Base-by-base conservation (phyloP, 371 early-diverging fungal species). In the Apophysomyces variabilis region DNA sequence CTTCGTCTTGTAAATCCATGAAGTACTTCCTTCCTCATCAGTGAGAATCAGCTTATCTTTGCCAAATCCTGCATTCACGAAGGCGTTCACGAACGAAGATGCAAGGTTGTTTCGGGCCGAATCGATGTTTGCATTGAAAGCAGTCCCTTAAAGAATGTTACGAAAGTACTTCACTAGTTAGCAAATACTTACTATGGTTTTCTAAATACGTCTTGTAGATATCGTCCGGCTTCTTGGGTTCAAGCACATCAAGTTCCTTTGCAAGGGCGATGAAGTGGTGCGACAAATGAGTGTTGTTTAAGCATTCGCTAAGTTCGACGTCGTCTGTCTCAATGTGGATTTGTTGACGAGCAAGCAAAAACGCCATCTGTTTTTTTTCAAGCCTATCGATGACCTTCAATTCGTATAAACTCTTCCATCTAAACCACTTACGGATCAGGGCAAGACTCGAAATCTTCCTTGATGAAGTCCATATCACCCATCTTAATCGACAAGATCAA, bases 1-100 rank as follows among this genome's bases (percentile, higher is more conserved):
- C 83, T 97, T 97, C 83, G 96, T 97, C 84, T 97, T 97, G 85
- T 93, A 95, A 61, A 98, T 93, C 97, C 98, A 97, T 47, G 78
- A 79, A 63, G 85, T 87, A 36, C 81, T 82, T 9, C 84, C 84
- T n/a, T 95, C 94, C 38, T 89, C 92, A 39, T 87, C 84, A 8
- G 85, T 84, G 54, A 90, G 85, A 86, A 96, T 88, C 57, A 99
- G 87, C 82, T 96, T 98, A 72, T 99, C 99, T 21, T 82, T 90
- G 57, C 96, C 92, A 75, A 96, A 99, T 8, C 96, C 99, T 43
- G 94, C 95, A 73, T 99, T 99, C 59, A 98, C 95, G 84, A 98
- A 98, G 0, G 96, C 99, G 74, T 98, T 99, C 43, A 98, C 99
- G 85, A 97, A 96, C 4, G 96, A 94, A 36, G 96, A 93, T 0